Evolutionary conservation across 1,284 basidiomycete genomes (phyloP).

Genomic region (Paramarasmius palmivorus): DNA sequence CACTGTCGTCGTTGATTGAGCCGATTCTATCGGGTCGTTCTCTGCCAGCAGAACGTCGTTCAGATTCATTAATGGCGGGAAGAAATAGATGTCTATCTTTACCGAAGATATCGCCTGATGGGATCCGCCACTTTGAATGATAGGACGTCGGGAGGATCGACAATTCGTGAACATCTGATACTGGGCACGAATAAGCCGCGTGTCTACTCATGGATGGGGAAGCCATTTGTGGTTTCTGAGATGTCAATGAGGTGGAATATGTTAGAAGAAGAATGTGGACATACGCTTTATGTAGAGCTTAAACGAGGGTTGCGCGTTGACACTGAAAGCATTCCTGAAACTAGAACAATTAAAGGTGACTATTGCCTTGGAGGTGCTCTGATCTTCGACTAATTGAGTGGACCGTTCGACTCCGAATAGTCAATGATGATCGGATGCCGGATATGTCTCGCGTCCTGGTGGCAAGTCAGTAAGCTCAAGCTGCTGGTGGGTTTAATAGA

Average conservation of each 20-base stretch:
- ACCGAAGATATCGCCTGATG: conserved; percentile 86
- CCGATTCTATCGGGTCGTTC: conserved; percentile 88
- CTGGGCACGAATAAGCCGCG: conserved; percentile 87
- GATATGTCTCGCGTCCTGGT: conserved; percentile 86
- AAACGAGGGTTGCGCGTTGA: conserved; percentile 71
- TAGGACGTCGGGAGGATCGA: conserved; percentile 93
- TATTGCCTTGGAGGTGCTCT: conserved; percentile 15
- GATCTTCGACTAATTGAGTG: conserved; percentile 87
- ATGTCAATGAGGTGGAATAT: neutral
- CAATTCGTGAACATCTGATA: conserved; percentile 90
- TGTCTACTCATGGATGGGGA: conserved; percentile 95
- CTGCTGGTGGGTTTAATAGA: neutral
- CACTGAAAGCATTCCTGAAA: conserved; percentile 73
- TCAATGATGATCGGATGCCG: conserved; percentile 95
- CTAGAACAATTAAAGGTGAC: neutral
- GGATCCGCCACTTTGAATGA: conserved; percentile 91
- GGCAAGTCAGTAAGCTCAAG: neutral
- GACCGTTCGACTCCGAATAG: conserved; percentile 85
- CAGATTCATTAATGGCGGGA: conserved; percentile 1
- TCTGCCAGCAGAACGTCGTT: conserved; percentile 36
- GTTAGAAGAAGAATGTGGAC: conserved; percentile 23
- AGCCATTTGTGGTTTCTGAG: conserved; percentile 81
- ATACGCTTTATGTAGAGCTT: conserved; percentile 69
- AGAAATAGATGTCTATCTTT: conserved; percentile 9
- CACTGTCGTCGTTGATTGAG: conserved; percentile 87